phyloP scores from a whole-genome alignment of 768 basidiomycete species.

The Boletus barrowsii region DNA sequence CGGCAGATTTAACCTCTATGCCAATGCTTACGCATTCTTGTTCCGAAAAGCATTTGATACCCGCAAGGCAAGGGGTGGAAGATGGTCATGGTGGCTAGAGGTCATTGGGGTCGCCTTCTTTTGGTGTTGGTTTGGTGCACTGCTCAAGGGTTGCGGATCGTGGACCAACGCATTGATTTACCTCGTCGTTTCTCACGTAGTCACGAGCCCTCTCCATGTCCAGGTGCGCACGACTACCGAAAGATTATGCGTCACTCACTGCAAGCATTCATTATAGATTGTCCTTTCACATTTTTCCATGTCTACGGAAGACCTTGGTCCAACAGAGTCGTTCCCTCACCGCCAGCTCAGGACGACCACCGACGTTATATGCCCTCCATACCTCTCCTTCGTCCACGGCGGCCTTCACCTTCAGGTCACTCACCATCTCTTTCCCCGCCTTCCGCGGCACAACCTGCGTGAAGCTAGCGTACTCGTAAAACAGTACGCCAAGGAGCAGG shows the following conservation, averaged over 20 bases:
- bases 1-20: constrained; percentile 94
- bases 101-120: constrained; percentile 74
- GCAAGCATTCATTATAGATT: constrained; percentile 48
- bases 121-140: constrained; percentile 80
- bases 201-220: constrained; percentile 88
- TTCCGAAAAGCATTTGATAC: constrained; percentile 62
- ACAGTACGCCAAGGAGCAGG: constrained; percentile 81
- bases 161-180: constrained; percentile 72
- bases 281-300: constrained; percentile 97
- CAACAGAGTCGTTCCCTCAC: constrained; percentile 86
- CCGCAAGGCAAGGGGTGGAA: constrained; percentile 60
- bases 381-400: constrained; percentile 88
- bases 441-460: constrained; percentile 90
- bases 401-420: constrained; percentile 98
- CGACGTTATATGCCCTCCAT: constrained; percentile 85
- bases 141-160: constrained; percentile 68
- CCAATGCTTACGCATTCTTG: constrained; percentile 77
- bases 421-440: constrained; percentile 93
- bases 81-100: constrained; percentile 80
- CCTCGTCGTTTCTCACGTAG: constrained; percentile 79
- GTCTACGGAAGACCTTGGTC: constrained; percentile 89
- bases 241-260: constrained; percentile 1
- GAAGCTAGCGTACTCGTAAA: constrained; percentile 83
- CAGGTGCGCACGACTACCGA: constrained; percentile 57
- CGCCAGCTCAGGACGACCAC: constrained; percentile 97